Base-by-base conservation (phyloP, 345 rosid genomes). In the Eucalyptus lansdowneana region DNA sequence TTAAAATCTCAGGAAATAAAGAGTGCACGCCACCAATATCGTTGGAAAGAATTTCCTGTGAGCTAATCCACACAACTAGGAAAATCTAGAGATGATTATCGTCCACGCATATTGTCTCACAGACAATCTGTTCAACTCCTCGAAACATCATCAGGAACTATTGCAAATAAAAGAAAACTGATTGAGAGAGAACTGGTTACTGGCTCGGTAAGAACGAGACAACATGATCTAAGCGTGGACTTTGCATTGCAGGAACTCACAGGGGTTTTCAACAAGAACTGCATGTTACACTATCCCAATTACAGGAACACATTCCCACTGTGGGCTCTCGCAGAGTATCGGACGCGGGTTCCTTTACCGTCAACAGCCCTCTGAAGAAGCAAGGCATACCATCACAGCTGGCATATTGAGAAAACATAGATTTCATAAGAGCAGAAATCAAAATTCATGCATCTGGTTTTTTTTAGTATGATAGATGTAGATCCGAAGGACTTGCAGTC, bases 261-360 rank as follows among this genome's bases (percentile, higher is more conserved):
- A 49, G 94, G 95, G 87, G 92, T 89, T 13, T 93, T 92, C 91
- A 91, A 86, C 90, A 94, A 91, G 87, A 94, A 93, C 87, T 91
- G 93, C 88, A 90, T 91, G 94, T 54, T 93, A 56, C 95, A 93
- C 62, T 93, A 91, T 86, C 86, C 93, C 50, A 50, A 81, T n/a
- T 94, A 94, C 65, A 91, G 92, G 87, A 93, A 92, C 56, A 90
- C 90, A 56, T 94, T 88, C 60, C 94, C 94, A 10, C 19, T 93
- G 88, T 92, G 94, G 94, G 95, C 94, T 80, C 90, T 94, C 2
- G 95, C 92, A 21, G 93, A 94, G 86, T 94, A 91, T 69, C 88
- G 89, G 13, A 88, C 65, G 47, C 45, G 80, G 22, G 90, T 92
- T 51, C 89, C 88, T 27, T 87, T 90, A 58, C 93, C 93, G 5